These are phyloP conservation scores for Schizophyllum amplum DNA, from an alignment of 1,284 basidiomycete species.

Conservation along the genomic window DNA sequence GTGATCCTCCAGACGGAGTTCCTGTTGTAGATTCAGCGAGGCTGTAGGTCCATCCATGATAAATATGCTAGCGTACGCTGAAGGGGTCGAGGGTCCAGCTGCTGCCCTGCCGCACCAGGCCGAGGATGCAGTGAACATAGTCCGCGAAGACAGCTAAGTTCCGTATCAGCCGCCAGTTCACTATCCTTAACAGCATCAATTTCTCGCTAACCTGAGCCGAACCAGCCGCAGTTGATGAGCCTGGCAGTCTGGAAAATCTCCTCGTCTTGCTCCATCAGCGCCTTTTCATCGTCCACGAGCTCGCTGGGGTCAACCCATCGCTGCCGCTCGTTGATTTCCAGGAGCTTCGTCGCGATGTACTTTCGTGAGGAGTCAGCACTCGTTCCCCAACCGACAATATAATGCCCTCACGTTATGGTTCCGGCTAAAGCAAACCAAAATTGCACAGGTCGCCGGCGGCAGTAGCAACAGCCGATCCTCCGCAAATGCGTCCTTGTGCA, in stretches of 20 bases:
- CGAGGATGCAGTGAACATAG: constrained; percentile 70
- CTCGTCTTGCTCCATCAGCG: constrained; percentile 51
- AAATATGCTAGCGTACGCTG: constrained; percentile 29
- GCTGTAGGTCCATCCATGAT: not conserved
- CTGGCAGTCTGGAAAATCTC: constrained; percentile 77
- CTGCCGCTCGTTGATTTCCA: constrained; percentile 72
- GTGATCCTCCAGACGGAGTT: constrained; percentile 56
- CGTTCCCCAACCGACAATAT: not conserved
- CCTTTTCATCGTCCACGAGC: constrained; percentile 20
- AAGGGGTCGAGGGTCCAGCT: constrained; percentile 69
- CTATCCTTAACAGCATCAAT: not conserved
- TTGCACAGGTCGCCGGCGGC: constrained; percentile 65
- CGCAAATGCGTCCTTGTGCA: constrained; percentile 67
- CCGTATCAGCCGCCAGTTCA: not conserved
- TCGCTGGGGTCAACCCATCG: constrained; percentile 37
- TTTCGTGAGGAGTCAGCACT: constrained; percentile 20
- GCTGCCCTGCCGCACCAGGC: constrained; percentile 60
- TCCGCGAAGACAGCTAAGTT: constrained; percentile 57
- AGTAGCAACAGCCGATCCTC: constrained; percentile 75
- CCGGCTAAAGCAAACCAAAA: constrained; percentile 74
- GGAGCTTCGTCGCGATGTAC: constrained; percentile 74
- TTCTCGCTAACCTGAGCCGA: constrained; percentile 36
- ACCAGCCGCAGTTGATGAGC: constrained; percentile 74
- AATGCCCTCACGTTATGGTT: constrained; percentile 70
- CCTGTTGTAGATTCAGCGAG: constrained; percentile 28